Percentiles rank a stretch among this genome's conserved stretches.
phyloP scores from a whole-genome alignment of 2,329 filamentous ascomycete species.

The Onygenales sp. region DNA sequence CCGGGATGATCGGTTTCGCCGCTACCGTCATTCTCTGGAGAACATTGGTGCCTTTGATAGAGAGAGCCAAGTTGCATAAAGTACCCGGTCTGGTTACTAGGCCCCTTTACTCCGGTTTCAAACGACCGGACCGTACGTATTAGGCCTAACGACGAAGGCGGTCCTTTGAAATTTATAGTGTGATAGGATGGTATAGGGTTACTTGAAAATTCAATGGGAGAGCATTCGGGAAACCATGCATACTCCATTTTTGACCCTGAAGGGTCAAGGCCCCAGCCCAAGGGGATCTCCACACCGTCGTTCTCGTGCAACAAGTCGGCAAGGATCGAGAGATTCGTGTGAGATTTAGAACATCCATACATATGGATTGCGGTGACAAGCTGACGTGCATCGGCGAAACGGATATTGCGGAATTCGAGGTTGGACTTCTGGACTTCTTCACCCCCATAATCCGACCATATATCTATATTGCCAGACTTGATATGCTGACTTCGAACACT shows the following conservation, averaged over 20 bases:
- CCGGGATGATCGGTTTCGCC: conserved; percentile 1
- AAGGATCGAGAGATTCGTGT: conserved; percentile 17
- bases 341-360: conserved; percentile 21
- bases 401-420: conserved; percentile 8
- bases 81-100: conserved; percentile 7
- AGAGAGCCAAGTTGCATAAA: conserved; percentile 30
- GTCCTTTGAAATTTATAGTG: conserved; percentile 10
- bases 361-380: conserved; percentile 10
- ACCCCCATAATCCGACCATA: conserved; percentile 4
- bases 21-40: neutral
- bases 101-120: conserved; percentile 8
- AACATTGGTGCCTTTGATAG: conserved; percentile 13
- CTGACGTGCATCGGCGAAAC: neutral
- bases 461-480: conserved; percentile 11
- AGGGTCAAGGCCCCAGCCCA: conserved; percentile 7
- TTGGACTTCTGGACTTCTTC: neutral
- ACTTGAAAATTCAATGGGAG: conserved; percentile 22
- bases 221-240: conserved; percentile 25
- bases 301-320: conserved; percentile 25
- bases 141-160: conserved; percentile 23
- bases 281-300: conserved; percentile 20
- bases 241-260: conserved; percentile 13
- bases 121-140: conserved; percentile 18
- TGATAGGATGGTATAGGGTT: conserved; percentile 7
- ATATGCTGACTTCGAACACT: conserved; percentile 7